These are phyloP conservation scores for Mariannaea sp. DNA, from an alignment of 2,329 filamentous ascomycete genomes.

Conservation along the genomic window DNA sequence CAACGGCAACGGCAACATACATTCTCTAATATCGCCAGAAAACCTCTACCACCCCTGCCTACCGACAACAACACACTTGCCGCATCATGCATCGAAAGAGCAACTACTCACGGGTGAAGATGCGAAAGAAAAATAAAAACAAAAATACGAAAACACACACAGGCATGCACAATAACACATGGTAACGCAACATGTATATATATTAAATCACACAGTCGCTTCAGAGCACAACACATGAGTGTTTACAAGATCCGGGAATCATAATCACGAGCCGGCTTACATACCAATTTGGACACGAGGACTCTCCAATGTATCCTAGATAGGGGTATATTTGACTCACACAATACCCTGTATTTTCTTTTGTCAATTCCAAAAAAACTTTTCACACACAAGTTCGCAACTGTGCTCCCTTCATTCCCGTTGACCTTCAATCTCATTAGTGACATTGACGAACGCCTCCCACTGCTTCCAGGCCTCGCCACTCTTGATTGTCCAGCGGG, in stretches of 20 bases:
- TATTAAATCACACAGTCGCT: neutral
- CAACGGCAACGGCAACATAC: constrained; percentile 10
- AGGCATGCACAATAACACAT: neutral
- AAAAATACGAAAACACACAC: neutral
- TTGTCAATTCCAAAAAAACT: constrained; percentile 12
- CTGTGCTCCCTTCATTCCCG: neutral
- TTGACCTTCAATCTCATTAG: constrained; percentile 57
- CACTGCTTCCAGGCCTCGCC: constrained; percentile 85
- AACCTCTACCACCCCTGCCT: too few relatives aligned
- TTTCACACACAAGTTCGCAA: constrained; percentile 5
- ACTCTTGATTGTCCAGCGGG: constrained; percentile 85
- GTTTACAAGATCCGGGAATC: constrained; percentile 3
- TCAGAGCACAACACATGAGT: neutral
- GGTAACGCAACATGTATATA: neutral
- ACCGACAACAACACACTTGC: constrained; percentile 22
- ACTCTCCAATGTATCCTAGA: constrained; percentile 7
- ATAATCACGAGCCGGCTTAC: constrained; percentile 15
- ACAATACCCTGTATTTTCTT: constrained; percentile 7
- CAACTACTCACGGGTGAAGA: constrained; percentile 2
- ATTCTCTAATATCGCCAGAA: constrained; percentile 26
- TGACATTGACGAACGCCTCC: constrained; percentile 81
- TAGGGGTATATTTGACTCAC: constrained; percentile 5
- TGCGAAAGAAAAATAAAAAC: neutral
- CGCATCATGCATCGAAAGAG: constrained; percentile 22
- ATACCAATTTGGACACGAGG: constrained; percentile 7